Base-by-base conservation (phyloP, 2,329 filamentous ascomycete genomes). In the Cladosporium sp. region DNA sequence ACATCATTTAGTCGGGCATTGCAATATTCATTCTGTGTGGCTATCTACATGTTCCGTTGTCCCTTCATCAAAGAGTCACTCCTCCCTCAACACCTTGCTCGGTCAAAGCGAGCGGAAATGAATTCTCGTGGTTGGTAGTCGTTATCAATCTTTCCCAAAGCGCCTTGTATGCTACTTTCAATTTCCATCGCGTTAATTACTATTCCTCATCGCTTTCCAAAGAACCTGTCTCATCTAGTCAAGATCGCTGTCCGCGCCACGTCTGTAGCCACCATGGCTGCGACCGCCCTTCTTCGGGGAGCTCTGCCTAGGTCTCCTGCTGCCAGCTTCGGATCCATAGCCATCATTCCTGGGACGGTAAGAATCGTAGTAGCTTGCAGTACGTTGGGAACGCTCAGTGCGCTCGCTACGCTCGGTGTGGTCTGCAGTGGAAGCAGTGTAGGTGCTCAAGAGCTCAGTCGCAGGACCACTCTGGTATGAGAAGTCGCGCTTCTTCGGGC, bases 401-500 rank as follows among this genome's bases (percentile, higher is more conserved):
- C 41, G 41, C 41, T 47, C 41, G n/a, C n/a, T 21, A 47, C 41
- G 41, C 49, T 26, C 49, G 6, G 73, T 65, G 52, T 69, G 71
- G 24, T 65, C 69, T 57, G 65, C 52, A 8, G 66, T 68, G 28
- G 71, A 71, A 69, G 74, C 76, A 0, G 80, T 81, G 75, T 82
- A 81, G 26, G 77, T 77, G 69, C 73, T 76, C 18, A 75, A 67
- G 15, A 68, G 68, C 66, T 78, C 76, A 15, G 70, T 73, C 30
- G 71, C 74, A 1, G 76, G 72, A 15, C 71, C 75, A n/a, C 69
- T 64, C 8, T 68, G 67, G 71, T 77, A 78, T 36, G 72, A 74
- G 70, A 77, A 77, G 49, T 77, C 75, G 49, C 74, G 72, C 68
- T 78, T 77, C 69, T 73, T 74, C 7, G 75, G 76, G 55, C 72